Evolutionary conservation across 2,329 filamentous ascomycete species (phyloP).

Genomic region (Diaporthe destruens): DNA sequence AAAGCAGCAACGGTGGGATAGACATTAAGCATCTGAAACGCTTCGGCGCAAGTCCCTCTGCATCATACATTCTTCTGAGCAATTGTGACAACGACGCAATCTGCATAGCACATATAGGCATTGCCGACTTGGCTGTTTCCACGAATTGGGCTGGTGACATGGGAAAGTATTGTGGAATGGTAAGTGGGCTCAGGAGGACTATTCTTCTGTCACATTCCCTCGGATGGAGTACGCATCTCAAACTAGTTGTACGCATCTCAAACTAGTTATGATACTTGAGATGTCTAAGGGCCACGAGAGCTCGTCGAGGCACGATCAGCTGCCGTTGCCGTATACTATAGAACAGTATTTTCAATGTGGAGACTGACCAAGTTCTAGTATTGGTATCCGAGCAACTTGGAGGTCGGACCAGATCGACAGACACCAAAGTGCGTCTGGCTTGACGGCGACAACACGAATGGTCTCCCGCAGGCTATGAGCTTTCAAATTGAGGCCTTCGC

Average conservation of each 20-base stretch:
- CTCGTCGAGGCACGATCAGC: not conserved
- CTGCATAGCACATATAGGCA: not conserved
- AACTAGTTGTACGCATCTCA: too few relatives aligned
- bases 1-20: not conserved
- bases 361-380: not conserved
- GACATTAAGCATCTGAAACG: not conserved
- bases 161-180: slow-evolving; percentile 1
- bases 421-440: slow-evolving; percentile 14
- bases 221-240: too few relatives aligned
- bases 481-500: not conserved
- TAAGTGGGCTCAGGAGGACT: not conserved
- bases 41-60: not conserved
- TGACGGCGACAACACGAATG: slow-evolving; percentile 6
- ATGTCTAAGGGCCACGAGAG: too few relatives aligned
- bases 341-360: not conserved
- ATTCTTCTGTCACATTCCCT: too few relatives aligned
- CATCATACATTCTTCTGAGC: not conserved
- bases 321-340: too few relatives aligned
- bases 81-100: not conserved
- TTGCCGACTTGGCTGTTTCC: not conserved
- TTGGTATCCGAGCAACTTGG: slow-evolving; percentile 4
- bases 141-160: not conserved
- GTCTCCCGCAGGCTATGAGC: not conserved
- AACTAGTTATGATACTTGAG: too few relatives aligned
- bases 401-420: not conserved